Percentiles rank a stretch among this genome's conserved stretches.
phyloP scores from a whole-genome alignment of 202 grass and related monocot species.

The Cymbopogon flexuosus region DNA sequence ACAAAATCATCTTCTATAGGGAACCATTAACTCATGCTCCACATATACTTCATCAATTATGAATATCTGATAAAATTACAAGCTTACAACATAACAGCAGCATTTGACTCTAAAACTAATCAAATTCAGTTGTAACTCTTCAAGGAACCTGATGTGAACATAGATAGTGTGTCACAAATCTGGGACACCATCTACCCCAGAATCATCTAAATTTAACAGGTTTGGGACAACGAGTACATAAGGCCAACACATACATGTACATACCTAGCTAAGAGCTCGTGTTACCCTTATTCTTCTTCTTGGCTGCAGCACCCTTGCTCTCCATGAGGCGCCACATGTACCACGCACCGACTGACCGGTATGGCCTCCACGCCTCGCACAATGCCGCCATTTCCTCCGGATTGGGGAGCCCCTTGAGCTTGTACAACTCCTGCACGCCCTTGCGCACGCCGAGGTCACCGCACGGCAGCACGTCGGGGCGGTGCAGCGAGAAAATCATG shows the following conservation, averaged over 20 bases:
- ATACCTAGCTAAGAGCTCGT: conserved; percentile 42
- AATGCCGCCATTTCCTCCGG: conserved; percentile 53
- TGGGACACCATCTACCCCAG: conserved; percentile 7
- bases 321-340: conserved; percentile 75
- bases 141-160: background rate
- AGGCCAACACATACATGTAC: background rate
- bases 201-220: conserved; percentile 28
- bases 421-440: conserved; percentile 63
- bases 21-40: background rate
- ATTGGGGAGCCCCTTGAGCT: conserved; percentile 41
- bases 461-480: conserved; percentile 58
- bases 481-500: conserved; percentile 74
- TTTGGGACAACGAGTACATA: conserved; percentile 1
- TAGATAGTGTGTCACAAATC: conserved; percentile 11
- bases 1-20: background rate
- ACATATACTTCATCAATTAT: background rate
- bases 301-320: conserved; percentile 28
- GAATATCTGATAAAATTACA: background rate
- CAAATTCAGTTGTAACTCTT: background rate
- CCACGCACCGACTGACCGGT: conserved; percentile 60
- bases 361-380: conserved; percentile 53
- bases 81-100: background rate
- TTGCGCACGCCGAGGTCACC: conserved; percentile 69
- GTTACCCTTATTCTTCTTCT: conserved; percentile 41
- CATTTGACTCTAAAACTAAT: background rate